Conservation (phyloP, 129 eudicot genomes). For the Centella asiatica region DNA sequence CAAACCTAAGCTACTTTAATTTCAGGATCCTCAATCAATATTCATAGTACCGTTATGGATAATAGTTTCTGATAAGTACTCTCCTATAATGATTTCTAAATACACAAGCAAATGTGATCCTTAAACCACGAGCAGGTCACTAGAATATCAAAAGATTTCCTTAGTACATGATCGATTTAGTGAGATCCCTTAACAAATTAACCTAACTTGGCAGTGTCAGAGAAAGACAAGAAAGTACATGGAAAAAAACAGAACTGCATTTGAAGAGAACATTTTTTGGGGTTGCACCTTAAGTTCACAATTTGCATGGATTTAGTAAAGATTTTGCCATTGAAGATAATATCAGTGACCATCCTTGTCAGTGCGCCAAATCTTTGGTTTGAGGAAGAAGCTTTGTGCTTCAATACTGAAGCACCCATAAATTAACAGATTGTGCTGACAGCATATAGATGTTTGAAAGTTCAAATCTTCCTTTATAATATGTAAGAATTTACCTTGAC, state of each 20-base stretch:
- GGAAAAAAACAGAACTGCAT: too few species aligned
- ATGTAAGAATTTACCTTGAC: constrained; percentile 67
- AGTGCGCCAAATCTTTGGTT: not conserved
- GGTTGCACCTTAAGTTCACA: not conserved
- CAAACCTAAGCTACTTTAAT: too few species aligned
- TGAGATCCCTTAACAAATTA: not conserved
- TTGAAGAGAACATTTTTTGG: too few species aligned
- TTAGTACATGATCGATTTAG: not conserved
- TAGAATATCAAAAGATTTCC: not conserved
- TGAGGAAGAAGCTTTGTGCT: not conserved
- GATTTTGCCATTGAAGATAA: too few species aligned
- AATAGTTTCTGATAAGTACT: too few species aligned
- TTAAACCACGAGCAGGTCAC: not conserved
- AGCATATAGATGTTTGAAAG: not conserved
- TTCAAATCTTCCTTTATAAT: too few species aligned
- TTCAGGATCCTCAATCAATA: too few species aligned
- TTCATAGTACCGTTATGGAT: too few species aligned
- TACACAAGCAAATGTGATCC: not conserved
- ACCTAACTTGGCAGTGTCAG: not conserved
- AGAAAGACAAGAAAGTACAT: not conserved
- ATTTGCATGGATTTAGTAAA: not conserved
- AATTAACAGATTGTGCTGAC: not conserved
- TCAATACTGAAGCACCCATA: not conserved
- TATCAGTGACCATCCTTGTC: not conserved
- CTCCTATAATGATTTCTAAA: too few species aligned